These are phyloP conservation scores for Lentinula boryana DNA, from an alignment of 768 basidiomycete genomes.

Conservation along the genomic window DNA sequence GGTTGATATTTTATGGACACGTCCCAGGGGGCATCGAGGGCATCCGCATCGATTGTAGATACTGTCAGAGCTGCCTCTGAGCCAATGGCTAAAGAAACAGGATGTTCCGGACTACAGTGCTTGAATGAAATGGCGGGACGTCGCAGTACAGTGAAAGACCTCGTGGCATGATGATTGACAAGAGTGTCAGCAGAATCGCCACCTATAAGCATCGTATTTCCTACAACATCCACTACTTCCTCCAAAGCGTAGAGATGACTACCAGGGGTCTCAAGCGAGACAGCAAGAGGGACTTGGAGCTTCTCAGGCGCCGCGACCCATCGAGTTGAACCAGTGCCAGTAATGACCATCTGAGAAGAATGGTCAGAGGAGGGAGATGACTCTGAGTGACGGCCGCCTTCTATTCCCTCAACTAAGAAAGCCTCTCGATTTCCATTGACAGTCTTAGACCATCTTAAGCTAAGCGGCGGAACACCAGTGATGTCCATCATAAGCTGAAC, in stretches of 20 bases:
- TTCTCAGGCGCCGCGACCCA: constrained; percentile 38
- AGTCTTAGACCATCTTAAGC: constrained; percentile 70
- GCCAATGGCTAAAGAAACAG: constrained; percentile 67
- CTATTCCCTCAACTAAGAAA: constrained; percentile 82
- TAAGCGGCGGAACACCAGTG: constrained; percentile 70
- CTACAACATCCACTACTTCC: constrained; percentile 76
- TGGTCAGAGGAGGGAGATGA: constrained; percentile 13
- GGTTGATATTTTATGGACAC: constrained; percentile 61
- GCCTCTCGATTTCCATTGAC: constrained; percentile 61
- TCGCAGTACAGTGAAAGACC: constrained; percentile 65
- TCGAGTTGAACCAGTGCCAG: constrained; percentile 10
- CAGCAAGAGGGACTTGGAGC: constrained; percentile 61
- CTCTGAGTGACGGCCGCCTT: constrained; percentile 41
- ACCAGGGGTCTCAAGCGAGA: constrained; percentile 59
- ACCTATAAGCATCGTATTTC: constrained; percentile 59
- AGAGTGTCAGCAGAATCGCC: constrained; percentile 15
- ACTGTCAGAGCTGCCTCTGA: constrained; percentile 55
- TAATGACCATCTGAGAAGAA: background rate
- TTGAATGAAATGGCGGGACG: constrained; percentile 70
- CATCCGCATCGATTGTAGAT: constrained; percentile 45
- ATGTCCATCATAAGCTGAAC: constrained; percentile 59
- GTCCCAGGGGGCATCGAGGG: constrained; percentile 65
- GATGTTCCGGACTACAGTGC: constrained; percentile 64
- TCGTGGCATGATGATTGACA: constrained; percentile 40
- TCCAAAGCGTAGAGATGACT: constrained; percentile 72